Evolutionary conservation across 2,329 filamentous ascomycete species (phyloP).

Genomic region (Alternaria sp.): DNA sequence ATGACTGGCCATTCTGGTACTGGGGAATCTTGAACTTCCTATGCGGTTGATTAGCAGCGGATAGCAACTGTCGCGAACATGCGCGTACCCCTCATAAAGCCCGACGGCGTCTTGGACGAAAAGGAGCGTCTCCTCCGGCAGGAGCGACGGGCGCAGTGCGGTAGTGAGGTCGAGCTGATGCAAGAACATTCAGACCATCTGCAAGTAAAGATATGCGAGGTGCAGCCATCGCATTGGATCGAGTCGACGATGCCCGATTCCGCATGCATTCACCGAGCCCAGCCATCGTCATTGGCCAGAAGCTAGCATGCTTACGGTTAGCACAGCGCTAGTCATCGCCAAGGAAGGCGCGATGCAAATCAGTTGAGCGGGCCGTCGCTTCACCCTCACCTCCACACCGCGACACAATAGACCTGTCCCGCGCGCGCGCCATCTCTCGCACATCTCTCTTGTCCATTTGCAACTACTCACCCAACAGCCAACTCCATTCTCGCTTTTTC

Average conservation of each 20-base stretch:
- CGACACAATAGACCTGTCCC: slow-evolving; percentile 10
- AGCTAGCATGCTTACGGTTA: slow-evolving; percentile 18
- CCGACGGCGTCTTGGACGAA: slow-evolving; percentile 98
- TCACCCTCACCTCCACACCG: slow-evolving; percentile 22
- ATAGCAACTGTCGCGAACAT: slow-evolving; percentile 9
- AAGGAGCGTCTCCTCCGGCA: slow-evolving; percentile 91
- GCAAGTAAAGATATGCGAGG: slow-evolving; percentile 21
- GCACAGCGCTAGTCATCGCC: slow-evolving; percentile 9
- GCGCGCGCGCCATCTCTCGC: slow-evolving; percentile 7
- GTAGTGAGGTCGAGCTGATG: slow-evolving; percentile 95
- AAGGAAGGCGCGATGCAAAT: slow-evolving; percentile 19
- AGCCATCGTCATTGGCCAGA: slow-evolving; percentile 28
- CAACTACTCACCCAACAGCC: slow-evolving; percentile 27
- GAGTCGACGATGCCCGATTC: slow-evolving; percentile 11
- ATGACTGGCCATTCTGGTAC: slow-evolving; percentile 95
- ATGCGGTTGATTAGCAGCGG: slow-evolving; percentile 24
- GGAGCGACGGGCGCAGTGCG: slow-evolving; percentile 88
- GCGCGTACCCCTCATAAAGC: slow-evolving; percentile 89
- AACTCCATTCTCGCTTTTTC: slow-evolving; percentile 4
- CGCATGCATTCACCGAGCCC: slow-evolving; percentile 21
- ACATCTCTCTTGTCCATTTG: slow-evolving; percentile 6
- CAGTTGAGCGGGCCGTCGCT: slow-evolving; percentile 27
- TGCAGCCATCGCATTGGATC: slow-evolving; percentile 20
- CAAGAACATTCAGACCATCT: slow-evolving; percentile 84
- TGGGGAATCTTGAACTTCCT: slow-evolving; percentile 95